Conservation (phyloP, 2,329 filamentous ascomycete genomes). For the Fusarium sp. region DNA sequence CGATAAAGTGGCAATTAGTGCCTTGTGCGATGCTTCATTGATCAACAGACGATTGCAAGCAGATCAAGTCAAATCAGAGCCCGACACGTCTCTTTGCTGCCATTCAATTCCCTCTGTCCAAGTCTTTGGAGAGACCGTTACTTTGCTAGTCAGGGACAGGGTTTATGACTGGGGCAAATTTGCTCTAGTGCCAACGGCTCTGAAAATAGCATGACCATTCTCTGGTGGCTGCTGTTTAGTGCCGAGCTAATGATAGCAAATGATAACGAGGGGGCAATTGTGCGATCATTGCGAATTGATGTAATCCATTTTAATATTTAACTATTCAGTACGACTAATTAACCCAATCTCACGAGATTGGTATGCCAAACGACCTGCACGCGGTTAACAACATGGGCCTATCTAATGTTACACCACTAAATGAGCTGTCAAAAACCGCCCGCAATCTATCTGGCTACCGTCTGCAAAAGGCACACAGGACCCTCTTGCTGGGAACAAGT, state of each 20-base stretch:
- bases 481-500: neutral
- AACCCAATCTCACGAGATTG: neutral
- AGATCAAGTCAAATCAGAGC: neutral
- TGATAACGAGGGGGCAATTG: neutral
- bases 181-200: neutral
- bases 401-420: neutral
- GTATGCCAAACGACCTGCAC: neutral
- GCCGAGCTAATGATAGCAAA: neutral
- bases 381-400: neutral
- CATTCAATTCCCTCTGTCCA: neutral
- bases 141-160: neutral
- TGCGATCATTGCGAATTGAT: neutral
- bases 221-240: neutral
- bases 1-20: neutral
- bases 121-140: neutral
- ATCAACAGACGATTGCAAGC: neutral
- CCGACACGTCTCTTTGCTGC: neutral
- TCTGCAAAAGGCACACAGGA: neutral
- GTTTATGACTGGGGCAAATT: neutral
- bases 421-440: neutral
- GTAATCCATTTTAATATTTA: neutral
- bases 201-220: neutral
- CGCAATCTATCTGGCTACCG: neutral
- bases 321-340: neutral
- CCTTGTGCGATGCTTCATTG: neutral